Conservation (phyloP, 345 rosid species). For the Dipteronia sinensis region DNA sequence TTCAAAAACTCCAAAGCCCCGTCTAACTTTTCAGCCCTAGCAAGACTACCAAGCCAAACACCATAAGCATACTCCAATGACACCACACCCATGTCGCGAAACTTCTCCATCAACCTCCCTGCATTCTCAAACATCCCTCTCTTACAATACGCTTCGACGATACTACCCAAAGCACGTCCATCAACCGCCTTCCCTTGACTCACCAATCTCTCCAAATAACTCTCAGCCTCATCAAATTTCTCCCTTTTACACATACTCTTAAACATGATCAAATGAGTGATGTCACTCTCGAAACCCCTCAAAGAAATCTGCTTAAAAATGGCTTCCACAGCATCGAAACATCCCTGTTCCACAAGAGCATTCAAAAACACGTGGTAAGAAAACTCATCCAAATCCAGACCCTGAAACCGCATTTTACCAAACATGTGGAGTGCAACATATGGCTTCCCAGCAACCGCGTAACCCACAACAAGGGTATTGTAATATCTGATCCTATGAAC, state of each 20-base stretch:
- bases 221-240: slow-evolving; percentile 56
- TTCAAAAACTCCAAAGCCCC: slow-evolving; percentile 59
- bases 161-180: slow-evolving; percentile 29
- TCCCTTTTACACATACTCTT: slow-evolving; percentile 67
- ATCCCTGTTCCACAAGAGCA: slow-evolving; percentile 65
- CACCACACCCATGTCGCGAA: slow-evolving; percentile 37
- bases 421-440: slow-evolving; percentile 69
- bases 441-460: slow-evolving; percentile 73
- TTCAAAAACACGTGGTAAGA: slow-evolving; percentile 69
- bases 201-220: slow-evolving; percentile 43
- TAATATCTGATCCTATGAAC: slow-evolving; percentile 35
- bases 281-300: slow-evolving; percentile 47
- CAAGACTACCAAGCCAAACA: slow-evolving; percentile 59
- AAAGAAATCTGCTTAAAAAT: slow-evolving; percentile 53
- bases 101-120: slow-evolving; percentile 53
- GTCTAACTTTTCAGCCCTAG: slow-evolving; percentile 44
- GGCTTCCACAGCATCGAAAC: slow-evolving; percentile 49
- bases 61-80: slow-evolving; percentile 57
- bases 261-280: slow-evolving; percentile 58
- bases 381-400: slow-evolving; percentile 70
- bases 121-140: slow-evolving; percentile 47
- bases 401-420: slow-evolving; percentile 72
- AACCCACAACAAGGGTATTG: slow-evolving; percentile 72
- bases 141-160: slow-evolving; percentile 60
- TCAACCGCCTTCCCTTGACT: slow-evolving; percentile 21